Conservation (phyloP, 768 basidiomycete genomes). For the Megacollybia marginata region DNA sequence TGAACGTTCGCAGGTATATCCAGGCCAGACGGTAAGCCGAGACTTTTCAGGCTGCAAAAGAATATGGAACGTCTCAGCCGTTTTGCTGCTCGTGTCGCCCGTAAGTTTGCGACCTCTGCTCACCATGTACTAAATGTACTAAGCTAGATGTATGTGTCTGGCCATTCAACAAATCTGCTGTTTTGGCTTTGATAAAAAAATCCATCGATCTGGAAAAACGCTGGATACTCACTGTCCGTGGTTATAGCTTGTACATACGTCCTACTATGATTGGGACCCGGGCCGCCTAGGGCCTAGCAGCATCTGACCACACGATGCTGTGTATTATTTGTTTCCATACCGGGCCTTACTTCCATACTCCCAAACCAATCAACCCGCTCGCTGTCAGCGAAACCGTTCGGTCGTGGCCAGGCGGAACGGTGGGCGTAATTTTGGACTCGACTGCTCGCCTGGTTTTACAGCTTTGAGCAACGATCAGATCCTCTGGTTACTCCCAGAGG, state of each 20-base stretch:
- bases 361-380: conserved; percentile 44
- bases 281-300: conserved; percentile 34
- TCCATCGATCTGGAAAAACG: conserved; percentile 65
- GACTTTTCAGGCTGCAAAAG: conserved; percentile 65
- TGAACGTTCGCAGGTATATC: conserved; percentile 39
- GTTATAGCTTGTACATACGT: conserved; percentile 82
- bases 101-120: conserved; percentile 11
- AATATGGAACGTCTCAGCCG: conserved; percentile 67
- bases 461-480: conserved; percentile 49
- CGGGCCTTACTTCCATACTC: conserved; percentile 69
- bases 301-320: conserved; percentile 64
- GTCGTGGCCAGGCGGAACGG: conserved; percentile 60
- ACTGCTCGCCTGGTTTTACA: conserved; percentile 31
- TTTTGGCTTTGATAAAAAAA: conserved; percentile 67
- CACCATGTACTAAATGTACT: background rate
- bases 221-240: conserved; percentile 75
- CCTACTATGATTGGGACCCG: conserved; percentile 65
- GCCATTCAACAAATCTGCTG: conserved; percentile 65
- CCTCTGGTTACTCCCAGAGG: conserved; percentile 48
- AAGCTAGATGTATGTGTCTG: conserved; percentile 14
- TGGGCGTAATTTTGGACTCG: conserved; percentile 59
- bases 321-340: conserved; percentile 68
- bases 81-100: conserved; percentile 48
- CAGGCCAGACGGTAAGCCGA: conserved; percentile 45
- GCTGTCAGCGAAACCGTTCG: conserved; percentile 29